Base-by-base conservation (phyloP, 352 stramenopile genomes). In the Globisporangium takayamanum region DNA sequence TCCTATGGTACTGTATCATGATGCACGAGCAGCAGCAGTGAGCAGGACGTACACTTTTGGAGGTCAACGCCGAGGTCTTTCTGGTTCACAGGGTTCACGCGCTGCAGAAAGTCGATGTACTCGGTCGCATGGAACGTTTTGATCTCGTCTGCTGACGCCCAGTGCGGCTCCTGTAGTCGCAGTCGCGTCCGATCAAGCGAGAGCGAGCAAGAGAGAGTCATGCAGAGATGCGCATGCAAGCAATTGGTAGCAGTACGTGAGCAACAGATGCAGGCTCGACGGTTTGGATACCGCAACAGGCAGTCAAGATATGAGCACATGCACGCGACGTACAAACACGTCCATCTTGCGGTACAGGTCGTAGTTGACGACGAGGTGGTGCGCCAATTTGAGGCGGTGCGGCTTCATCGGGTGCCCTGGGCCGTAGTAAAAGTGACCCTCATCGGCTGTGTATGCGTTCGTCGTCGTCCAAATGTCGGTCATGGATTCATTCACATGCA, bases 331-430 rank as follows among this genome's bases (percentile, higher is more conserved):
- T 79, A 95, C 84, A 81, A 99, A 99, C 44, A 98, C 96, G 63
- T 99, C 96, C 95, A 99, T 99, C 74, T 99, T 96, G 50, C 92
- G 89, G 74, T 99, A 99, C 22, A 99, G 72, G 30, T 97, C 96
- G 74, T 99, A 99, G 47, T 91, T 90, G n/a, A 99, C 78, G 42
- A 99, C 89, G 3, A 99, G 82, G 67, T 99, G 95, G 76, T 99
- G 97, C 49, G 97, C 87, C 64, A 99, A 73, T 78, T 98, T 98
- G 44, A 99, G 82, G 53, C 97, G 91, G 59, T 93, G 85, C 8
- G 95, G 95, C 82, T 99, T 99, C 96, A 99, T 99, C 37, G 96
- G 96, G 74, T 99, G 96, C 59, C 89, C 69, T 49, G 94, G 75
- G 20, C 91, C 94, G 84, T 98, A 99, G 82, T 99, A 98, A 63